Evolutionary conservation across 192 early-diverging fungal species (phyloP).

Genomic region (Backusella tuberculispora): DNA sequence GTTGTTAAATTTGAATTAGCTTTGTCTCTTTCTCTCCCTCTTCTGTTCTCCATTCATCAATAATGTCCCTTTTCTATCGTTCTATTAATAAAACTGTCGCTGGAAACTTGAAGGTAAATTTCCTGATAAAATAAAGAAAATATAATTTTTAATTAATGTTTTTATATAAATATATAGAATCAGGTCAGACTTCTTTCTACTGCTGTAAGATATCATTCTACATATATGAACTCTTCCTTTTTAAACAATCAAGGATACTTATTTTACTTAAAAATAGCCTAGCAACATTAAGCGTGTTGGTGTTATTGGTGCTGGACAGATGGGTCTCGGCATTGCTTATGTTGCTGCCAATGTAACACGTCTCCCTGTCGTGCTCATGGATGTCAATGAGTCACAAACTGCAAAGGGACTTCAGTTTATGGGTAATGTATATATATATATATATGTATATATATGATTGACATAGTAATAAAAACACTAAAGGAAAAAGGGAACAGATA

Average conservation of each 20-base stretch:
- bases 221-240: not conserved
- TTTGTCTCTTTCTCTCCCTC: not conserved
- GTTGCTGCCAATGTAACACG: conserved; percentile 86
- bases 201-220: not conserved
- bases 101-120: conserved; percentile 3
- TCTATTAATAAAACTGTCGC: not conserved
- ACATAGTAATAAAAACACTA: no score
- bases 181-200: conserved; percentile 8
- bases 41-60: not conserved
- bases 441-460: not conserved
- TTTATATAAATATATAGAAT: not conserved
- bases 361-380: conserved; percentile 78
- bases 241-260: not conserved
- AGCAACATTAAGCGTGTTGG: conserved; percentile 59
- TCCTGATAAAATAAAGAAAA: not conserved
- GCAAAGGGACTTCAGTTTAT: conserved; percentile 83
- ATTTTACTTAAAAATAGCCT: not conserved
- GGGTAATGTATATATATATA: conserved; percentile 47
- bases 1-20: not conserved
- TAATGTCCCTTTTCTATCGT: conserved; percentile 4
- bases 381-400: conserved; percentile 77
- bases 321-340: conserved; percentile 91
- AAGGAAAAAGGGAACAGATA: conserved; percentile 54
- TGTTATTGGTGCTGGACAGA: conserved; percentile 95
- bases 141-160: not conserved